Percentiles rank a stretch among this genome's conserved stretches.
phyloP scores from a whole-genome alignment of 179 eudicot species.

The Heliamphora pulchella region DNA sequence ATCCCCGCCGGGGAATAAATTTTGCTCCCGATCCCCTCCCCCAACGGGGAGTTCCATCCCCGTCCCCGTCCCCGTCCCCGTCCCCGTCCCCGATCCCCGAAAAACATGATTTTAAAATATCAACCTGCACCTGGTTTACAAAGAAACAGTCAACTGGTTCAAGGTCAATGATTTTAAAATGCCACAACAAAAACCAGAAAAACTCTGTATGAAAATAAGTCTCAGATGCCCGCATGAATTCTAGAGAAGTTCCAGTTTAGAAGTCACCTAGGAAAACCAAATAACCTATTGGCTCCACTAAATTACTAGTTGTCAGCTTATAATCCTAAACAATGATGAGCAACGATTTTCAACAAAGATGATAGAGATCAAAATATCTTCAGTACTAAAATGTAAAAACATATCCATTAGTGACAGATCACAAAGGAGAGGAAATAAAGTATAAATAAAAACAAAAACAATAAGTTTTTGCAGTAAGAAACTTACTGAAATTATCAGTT shows the following conservation, averaged over 20 bases:
- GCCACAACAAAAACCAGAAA: not conserved
- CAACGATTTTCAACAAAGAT: too few species aligned
- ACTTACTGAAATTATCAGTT: conserved; percentile 57
- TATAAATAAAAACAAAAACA: too few species aligned
- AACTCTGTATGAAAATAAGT: not conserved
- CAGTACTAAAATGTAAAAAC: not conserved
- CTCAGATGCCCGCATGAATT: not conserved
- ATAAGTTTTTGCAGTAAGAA: not conserved
- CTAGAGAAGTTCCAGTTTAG: not conserved
- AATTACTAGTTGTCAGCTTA: not conserved
- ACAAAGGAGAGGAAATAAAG: not conserved
- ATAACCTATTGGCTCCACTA: not conserved
- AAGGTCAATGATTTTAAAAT: not conserved
- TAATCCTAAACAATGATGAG: not conserved
- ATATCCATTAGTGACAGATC: not conserved
- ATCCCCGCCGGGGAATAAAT: too few species aligned
- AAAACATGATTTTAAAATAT: too few species aligned
- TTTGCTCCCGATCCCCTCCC: too few species aligned
- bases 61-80: too few species aligned
- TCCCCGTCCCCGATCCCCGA: too few species aligned
- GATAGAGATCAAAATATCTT: too few species aligned
- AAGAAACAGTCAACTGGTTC: not conserved
- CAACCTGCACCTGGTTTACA: not conserved
- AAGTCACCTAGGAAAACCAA: not conserved
- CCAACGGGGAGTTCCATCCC: too few species aligned